Base-by-base conservation (phyloP, 345 rosid genomes). In the Clausena lansium region DNA sequence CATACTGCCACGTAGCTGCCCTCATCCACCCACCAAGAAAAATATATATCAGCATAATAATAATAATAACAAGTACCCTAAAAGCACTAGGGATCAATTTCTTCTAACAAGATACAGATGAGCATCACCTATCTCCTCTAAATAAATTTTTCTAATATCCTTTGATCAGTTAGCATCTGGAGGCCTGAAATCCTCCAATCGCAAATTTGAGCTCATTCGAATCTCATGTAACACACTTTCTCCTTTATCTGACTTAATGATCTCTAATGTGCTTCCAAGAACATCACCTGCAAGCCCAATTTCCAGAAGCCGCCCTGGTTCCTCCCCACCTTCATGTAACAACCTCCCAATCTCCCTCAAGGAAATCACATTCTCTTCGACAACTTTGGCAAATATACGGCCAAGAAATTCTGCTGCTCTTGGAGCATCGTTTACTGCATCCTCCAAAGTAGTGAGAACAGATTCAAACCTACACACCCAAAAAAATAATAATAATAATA, bases 381-480 rank as follows among this genome's bases (percentile, higher is more conserved):
- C 86, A 7, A 72, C 84, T 79, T 87, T 85, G n/a, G 85, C 98
- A 65, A 92, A 87, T 8, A 94, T 87, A 10, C 67, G 69, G 22
- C 97, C 98, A 0, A 96, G 93, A 85, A 89, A 94, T 80, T 91
- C 97, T 4, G 94, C 86, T 71, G 98, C 99, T 83, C 79, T 96
- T 0, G 99, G 98, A 25, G 99, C 99, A 77, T 96, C 98, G 57
- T 87, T 96, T 4, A 96, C 95, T 0, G 94, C 87, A 81, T 96
- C 99, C 85, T 94, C 95, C 85, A 96, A 81, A 11, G 91, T 88
- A 69, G 82, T 73, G 33, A 96, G 90, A 69, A 89, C 97, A 0
- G 87, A 83, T 68, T 90, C 92, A 63, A 96, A 92, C 90, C 99
- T 94, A 86, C 0, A 86, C 0, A 27, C 65, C 72, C 36, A 63